Percentiles rank a stretch among this genome's conserved stretches.
Evolutionary conservation across 108 stramenopile species (phyloP).

Genomic region (Nannochloropsis oceanica): DNA sequence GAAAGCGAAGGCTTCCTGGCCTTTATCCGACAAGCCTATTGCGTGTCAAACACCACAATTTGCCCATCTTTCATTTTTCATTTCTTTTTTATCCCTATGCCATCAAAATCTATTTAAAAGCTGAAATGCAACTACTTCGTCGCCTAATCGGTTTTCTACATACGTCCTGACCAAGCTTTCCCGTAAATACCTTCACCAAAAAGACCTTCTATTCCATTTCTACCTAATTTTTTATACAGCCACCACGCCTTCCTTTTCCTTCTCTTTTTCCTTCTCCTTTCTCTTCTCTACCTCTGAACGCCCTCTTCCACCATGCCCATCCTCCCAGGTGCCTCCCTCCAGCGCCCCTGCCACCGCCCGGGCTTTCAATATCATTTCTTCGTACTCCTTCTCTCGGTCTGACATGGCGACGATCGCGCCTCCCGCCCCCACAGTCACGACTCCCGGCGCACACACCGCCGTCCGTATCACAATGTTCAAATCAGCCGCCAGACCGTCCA

Average conservation of each 20-base stretch:
- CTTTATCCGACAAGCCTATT: no score
- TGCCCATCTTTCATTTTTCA: no score
- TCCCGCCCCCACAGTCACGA: conserved; percentile 66
- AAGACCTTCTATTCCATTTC: no score
- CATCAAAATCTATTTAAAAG: no score
- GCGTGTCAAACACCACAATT: no score
- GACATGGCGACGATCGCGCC: conserved; percentile 87
- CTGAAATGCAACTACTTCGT: no score
- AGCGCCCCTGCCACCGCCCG: conserved; percentile 23
- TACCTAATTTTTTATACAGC: not conserved
- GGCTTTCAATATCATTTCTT: conserved; percentile 81
- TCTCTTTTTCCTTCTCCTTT: not conserved
- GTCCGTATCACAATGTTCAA: conserved; percentile 89
- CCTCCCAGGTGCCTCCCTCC: not conserved
- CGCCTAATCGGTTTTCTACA: no score
- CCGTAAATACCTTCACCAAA: no score
- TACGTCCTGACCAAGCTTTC: no score
- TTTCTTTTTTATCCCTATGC: no score
- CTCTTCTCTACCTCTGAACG: not conserved
- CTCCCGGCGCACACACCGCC: conserved; percentile 55
- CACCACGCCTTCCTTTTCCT: not conserved
- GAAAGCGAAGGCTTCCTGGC: no score
- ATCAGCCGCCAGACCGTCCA: conserved; percentile 37
- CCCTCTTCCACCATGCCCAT: not conserved
- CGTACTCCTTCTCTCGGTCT: conserved; percentile 67